Evolutionary conservation across 164 flowering plant species (phyloP), one percentile per base, ranked within the genome.

Genomic region (Annona cherimola): DNA sequence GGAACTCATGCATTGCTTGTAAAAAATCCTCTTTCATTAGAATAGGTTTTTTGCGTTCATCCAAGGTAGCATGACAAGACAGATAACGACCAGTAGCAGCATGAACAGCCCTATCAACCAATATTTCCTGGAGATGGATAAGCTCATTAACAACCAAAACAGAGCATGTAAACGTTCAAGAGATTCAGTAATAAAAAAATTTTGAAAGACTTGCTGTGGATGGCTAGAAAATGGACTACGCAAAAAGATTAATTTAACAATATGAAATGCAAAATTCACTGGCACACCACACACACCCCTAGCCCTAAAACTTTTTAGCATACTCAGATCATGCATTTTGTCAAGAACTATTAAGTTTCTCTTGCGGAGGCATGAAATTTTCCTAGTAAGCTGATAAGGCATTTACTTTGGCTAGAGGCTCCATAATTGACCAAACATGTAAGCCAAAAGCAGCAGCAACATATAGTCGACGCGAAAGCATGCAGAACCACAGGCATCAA

Each of bases 41-140:
- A 66, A 67, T 75, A 66, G 90, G 88, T 55, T 73, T 82, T 41
- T 74, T 77, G 59, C 67, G 45, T 61, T 73, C 79, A 61, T 71
- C 75, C 69, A n/a, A 42, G 73, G 70, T n/a, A 65, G 82, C 77
- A 72, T 71, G 69, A 64, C 73, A 71, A 43, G 86, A 81, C 76
- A 88, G 69, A 81, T 78, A 82, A 39, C 97, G 97, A 66, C 88
- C 80, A 71, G 90, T 71, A 35, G 96, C 93, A 74, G 96, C 87
- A 88, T 87, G 99, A 71, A 93, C 84, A 72, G 97, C 78, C 81
- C 99, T 85, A 80, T 95, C 94, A 75, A 90, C 93, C 89, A 95
- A 86, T 73, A 86, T 93, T 84, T 87, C 98, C 98, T 94, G 86
- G 69, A 81, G 67, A 8, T 26, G 60, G 63, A 61, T 55, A 46